A percentile compares a stretch with the other conserved stretches of the same genome.
These are phyloP conservation scores for Nemania abortiva DNA, from an alignment of 2,329 filamentous ascomycete genomes.

Conservation along the genomic window DNA sequence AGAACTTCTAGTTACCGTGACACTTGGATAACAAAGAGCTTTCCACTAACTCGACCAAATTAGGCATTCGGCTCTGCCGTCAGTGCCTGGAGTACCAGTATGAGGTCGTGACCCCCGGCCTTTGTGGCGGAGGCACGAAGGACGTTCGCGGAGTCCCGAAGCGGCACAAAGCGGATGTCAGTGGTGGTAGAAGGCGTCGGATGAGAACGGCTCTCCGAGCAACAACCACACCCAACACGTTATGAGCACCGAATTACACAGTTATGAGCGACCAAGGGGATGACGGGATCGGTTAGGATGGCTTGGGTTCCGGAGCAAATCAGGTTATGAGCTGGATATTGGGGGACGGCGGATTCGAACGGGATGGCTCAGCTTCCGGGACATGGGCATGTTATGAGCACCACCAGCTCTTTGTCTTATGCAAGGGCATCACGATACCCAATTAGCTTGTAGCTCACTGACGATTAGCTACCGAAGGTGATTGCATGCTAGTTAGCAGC, in stretches of 20 bases:
- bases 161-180: constrained; percentile 37
- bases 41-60: constrained; percentile 1
- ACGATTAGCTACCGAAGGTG: constrained; percentile 33
- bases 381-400: constrained; percentile 35
- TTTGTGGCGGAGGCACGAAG: constrained; percentile 12
- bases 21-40: not conserved
- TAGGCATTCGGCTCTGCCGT: constrained; percentile 35
- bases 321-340: constrained; percentile 34
- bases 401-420: not conserved
- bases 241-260: constrained; percentile 29
- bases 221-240: constrained; percentile 19
- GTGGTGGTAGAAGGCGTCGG: constrained; percentile 31
- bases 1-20: not conserved
- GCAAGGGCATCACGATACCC: constrained; percentile 20
- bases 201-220: constrained; percentile 21
- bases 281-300: constrained; percentile 29
- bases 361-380: constrained; percentile 34
- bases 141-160: constrained; percentile 36
- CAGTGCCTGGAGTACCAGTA: constrained; percentile 17
- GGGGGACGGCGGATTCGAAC: constrained; percentile 30
- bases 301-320: constrained; percentile 30
- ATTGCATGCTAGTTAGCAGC: constrained; percentile 30
- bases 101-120: constrained; percentile 35
- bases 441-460: constrained; percentile 14
- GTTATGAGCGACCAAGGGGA: constrained; percentile 18